These are phyloP conservation scores for Pelargonium nanum DNA, from an alignment of 345 rosid species.

Conservation along the genomic window DNA sequence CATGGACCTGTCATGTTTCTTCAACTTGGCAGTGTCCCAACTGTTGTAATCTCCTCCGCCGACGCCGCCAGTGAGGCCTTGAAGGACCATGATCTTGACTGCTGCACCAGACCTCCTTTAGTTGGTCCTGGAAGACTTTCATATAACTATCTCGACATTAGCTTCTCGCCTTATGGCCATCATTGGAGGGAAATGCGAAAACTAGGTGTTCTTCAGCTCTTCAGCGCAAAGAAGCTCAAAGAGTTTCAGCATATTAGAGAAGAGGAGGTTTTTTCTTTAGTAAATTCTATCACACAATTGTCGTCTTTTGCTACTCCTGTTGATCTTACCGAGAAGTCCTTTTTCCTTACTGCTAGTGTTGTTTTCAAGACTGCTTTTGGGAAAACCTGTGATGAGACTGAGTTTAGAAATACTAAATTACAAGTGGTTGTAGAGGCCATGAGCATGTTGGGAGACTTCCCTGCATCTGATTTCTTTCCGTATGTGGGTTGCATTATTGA, in stretches of 20 bases:
- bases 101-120: constrained; percentile 26
- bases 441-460: background rate
- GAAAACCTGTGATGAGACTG: background rate
- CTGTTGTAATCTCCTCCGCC: constrained; percentile 31
- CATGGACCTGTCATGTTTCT: constrained; percentile 41
- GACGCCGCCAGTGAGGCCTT: constrained; percentile 31
- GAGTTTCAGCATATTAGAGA: background rate
- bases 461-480: background rate
- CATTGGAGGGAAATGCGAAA: background rate
- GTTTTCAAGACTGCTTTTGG: background rate
- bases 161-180: constrained; percentile 14
- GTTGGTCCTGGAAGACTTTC: constrained; percentile 1
- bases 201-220: background rate
- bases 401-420: background rate
- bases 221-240: background rate
- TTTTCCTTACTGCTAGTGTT: background rate
- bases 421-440: background rate
- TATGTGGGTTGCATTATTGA: background rate
- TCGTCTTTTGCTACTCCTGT: background rate
- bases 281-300: background rate
- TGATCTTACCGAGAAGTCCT: background rate
- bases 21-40: constrained; percentile 28
- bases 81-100: constrained; percentile 22
- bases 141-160: constrained; percentile 13
- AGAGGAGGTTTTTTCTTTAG: background rate